These are phyloP conservation scores for Amanita phalloides DNA, from an alignment of 768 basidiomycete genomes.

Conservation along the genomic window DNA sequence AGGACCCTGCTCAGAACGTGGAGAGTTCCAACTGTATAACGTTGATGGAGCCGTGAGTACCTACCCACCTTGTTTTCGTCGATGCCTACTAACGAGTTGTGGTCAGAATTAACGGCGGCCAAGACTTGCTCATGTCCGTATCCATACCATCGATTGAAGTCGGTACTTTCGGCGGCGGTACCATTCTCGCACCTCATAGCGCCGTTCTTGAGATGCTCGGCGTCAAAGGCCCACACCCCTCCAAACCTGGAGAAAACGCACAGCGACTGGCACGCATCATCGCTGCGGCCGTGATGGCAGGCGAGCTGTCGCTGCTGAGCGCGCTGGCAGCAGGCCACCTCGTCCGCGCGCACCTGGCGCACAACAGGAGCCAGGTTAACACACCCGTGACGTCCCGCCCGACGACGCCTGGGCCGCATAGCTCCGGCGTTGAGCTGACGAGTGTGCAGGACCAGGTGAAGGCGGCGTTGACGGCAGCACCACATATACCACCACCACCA, in stretches of 20 bases:
- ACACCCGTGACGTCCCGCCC: constrained; percentile 63
- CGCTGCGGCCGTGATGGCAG: constrained; percentile 92
- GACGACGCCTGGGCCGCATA: constrained; percentile 38
- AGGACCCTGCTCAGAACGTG: constrained; percentile 98
- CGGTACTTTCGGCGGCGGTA: constrained; percentile 92
- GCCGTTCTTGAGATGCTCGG: constrained; percentile 91
- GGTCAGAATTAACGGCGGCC: constrained; percentile 78
- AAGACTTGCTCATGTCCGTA: constrained; percentile 87
- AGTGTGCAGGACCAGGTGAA: not conserved
- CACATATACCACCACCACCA: not conserved
- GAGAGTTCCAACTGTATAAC: constrained; percentile 99
- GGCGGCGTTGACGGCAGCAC: not conserved
- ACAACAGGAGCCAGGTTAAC: constrained; percentile 77
- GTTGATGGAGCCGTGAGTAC: too few species aligned
- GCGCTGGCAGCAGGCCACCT: too few species aligned
- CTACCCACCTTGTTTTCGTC: constrained; percentile 4
- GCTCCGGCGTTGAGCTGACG: constrained; percentile 6
- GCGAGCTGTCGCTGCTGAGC: constrained; percentile 83
- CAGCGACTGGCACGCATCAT: constrained; percentile 85
- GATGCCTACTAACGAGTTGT: not conserved
- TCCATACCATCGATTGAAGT: constrained; percentile 99
- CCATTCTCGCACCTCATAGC: constrained; percentile 82
- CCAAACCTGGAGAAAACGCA: constrained; percentile 82
- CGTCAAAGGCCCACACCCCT: constrained; percentile 79
- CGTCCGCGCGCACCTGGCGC: too few species aligned